Conservation (phyloP, 1,284 basidiomycete species). For the Pseudozyma sp. region DNA sequence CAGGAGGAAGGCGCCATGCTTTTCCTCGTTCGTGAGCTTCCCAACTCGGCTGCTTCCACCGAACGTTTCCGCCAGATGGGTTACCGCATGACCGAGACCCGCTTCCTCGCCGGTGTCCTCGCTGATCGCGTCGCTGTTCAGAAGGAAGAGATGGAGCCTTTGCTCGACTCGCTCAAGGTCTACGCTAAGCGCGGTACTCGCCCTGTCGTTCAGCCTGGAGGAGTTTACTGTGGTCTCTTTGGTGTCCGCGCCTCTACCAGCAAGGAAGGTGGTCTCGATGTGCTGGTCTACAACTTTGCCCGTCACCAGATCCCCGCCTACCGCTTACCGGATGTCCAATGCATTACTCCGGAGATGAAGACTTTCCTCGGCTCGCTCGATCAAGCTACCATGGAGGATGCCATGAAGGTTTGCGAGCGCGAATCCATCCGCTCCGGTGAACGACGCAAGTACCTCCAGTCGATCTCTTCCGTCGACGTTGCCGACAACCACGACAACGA, state of each 20-base stretch:
- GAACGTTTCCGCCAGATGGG: constrained; percentile 71
- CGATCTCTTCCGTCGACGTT: constrained; percentile 46
- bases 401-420: constrained; percentile 70
- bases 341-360: constrained; percentile 70
- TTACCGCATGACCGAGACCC: constrained; percentile 72
- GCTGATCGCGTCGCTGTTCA: constrained; percentile 71
- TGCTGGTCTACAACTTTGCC: constrained; percentile 73
- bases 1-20: constrained; percentile 72
- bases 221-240: constrained; percentile 72
- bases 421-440: constrained; percentile 67
- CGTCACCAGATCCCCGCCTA: constrained; percentile 73
- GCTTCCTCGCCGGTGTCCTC: constrained; percentile 71
- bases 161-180: constrained; percentile 72
- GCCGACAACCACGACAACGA: constrained; percentile 43
- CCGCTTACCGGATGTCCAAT: constrained; percentile 71
- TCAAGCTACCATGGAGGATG: constrained; percentile 71
- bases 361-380: constrained; percentile 70
- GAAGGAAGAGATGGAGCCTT: constrained; percentile 71
- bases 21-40: constrained; percentile 72
- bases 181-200: constrained; percentile 72
- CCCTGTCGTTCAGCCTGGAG: constrained; percentile 72
- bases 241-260: constrained; percentile 71
- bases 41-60: constrained; percentile 67
- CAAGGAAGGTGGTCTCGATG: constrained; percentile 67
- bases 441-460: constrained; percentile 59